phyloP scores from a whole-genome alignment of 345 rosid species.

The Reutealis trisperma region DNA sequence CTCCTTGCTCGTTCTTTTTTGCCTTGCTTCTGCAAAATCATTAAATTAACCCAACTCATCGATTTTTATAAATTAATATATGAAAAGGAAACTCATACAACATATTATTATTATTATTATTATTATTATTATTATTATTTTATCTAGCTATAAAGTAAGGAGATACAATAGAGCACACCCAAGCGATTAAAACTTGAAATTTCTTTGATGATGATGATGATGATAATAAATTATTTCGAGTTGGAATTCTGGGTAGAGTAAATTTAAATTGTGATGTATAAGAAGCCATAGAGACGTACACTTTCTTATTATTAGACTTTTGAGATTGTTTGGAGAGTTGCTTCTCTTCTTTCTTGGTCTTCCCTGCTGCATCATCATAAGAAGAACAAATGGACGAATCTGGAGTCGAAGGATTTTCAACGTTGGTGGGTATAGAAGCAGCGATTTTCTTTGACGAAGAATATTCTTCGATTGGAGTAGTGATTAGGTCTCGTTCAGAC shows the following conservation, averaged over 20 bases:
- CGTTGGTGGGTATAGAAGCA: neutral
- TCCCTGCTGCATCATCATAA: conserved; percentile 35
- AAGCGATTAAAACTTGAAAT: too few relatives aligned
- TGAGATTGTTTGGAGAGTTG: conserved; percentile 24
- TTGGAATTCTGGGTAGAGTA: too few relatives aligned
- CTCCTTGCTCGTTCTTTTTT: neutral
- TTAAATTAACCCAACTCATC: too few relatives aligned
- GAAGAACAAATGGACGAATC: conserved; percentile 43
- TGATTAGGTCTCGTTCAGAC: conserved; percentile 27
- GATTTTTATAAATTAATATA: too few relatives aligned
- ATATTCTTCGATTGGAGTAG: conserved; percentile 17
- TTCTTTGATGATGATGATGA: too few relatives aligned
- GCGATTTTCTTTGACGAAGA: conserved; percentile 5
- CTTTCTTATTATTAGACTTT: conserved; percentile 35
- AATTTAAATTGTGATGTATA: too few relatives aligned
- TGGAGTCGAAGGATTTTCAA: conserved; percentile 33
- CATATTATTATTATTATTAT: too few relatives aligned
- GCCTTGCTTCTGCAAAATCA: neutral
- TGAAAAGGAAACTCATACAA: too few relatives aligned
- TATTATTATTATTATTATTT: too few relatives aligned
- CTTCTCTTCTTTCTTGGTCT: conserved; percentile 33
- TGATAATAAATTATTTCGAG: too few relatives aligned
- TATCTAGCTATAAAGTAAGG: too few relatives aligned
- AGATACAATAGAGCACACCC: too few relatives aligned
- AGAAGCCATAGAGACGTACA: conserved; percentile 23